phyloP scores from a whole-genome alignment of 1,284 basidiomycete genomes.

The Porogramme epimiltina region DNA sequence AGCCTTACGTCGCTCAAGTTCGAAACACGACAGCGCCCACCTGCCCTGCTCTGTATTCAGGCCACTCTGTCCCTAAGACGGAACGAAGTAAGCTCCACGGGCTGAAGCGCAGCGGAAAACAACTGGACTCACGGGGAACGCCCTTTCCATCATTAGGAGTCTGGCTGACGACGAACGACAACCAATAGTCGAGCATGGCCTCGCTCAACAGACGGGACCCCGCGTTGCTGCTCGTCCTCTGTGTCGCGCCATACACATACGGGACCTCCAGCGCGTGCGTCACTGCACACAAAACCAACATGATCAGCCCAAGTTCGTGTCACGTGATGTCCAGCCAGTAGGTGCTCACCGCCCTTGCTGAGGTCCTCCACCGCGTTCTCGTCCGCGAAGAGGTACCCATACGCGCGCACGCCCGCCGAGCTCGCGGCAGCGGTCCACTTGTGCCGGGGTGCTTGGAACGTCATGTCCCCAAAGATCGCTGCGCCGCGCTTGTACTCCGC shows the following conservation, averaged over 20 bases:
- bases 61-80: no score
- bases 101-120: no score
- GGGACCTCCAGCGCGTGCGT: conserved; percentile 40
- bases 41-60: no score
- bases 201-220: conserved; percentile 35
- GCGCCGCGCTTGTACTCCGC: conserved; percentile 46
- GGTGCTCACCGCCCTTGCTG: conserved; percentile 25
- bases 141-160: conserved; percentile 51
- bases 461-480: conserved; percentile 44
- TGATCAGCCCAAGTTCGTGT: no score
- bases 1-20: no score
- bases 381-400: conserved; percentile 48
- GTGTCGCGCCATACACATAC: conserved; percentile 40
- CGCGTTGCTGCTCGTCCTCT: conserved; percentile 22
- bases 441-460: conserved; percentile 45
- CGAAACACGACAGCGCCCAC: neutral
- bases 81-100: no score
- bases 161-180: conserved; percentile 50
- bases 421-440: conserved; percentile 41
- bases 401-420: conserved; percentile 42
- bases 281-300: conserved; percentile 27
- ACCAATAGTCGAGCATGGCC: conserved; percentile 53
- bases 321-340: no score
- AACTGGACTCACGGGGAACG: neutral
- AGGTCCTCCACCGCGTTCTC: conserved; percentile 27